Conservation (phyloP, 2,329 filamentous ascomycete species). For the Alternaria atra region DNA sequence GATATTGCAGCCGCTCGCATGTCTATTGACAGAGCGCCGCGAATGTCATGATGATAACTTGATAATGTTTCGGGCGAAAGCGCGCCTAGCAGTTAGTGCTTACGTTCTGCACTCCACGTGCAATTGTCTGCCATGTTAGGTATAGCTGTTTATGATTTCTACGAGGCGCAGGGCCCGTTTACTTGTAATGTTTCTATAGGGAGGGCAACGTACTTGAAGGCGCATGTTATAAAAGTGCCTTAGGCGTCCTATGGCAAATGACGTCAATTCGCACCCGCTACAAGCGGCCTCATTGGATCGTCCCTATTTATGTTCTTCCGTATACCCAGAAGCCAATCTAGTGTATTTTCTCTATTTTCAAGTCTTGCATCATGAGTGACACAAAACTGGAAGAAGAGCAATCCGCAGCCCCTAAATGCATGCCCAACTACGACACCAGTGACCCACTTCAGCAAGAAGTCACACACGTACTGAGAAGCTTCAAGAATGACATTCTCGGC, state of each 20-base stretch:
- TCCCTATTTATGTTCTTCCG: slow-evolving; percentile 2
- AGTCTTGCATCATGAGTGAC: neutral
- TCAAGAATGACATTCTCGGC: slow-evolving; percentile 14
- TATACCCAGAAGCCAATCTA: neutral
- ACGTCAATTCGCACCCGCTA: neutral
- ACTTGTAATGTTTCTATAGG: slow-evolving; percentile 12
- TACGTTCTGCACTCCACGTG: neutral
- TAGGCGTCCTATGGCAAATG: neutral
- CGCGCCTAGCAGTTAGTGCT: neutral
- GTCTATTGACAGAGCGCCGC: slow-evolving; percentile 13
- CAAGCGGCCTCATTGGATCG: slow-evolving; percentile 3
- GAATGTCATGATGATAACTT: slow-evolving; percentile 9
- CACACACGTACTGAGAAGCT: neutral
- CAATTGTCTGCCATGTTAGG: neutral
- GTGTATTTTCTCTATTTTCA: neutral
- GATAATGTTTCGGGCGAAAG: slow-evolving; percentile 8
- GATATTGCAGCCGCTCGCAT: slow-evolving; percentile 17
- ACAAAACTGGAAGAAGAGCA: neutral
- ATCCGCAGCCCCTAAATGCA: neutral
- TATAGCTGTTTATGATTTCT: neutral
- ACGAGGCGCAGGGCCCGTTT: neutral
- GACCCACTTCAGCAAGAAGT: slow-evolving; percentile 16
- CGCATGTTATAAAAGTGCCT: neutral
- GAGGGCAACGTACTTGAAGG: neutral
- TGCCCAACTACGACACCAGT: neutral